phyloP scores from a whole-genome alignment of 2,329 filamentous ascomycete species.

The Curvularia lunata region DNA sequence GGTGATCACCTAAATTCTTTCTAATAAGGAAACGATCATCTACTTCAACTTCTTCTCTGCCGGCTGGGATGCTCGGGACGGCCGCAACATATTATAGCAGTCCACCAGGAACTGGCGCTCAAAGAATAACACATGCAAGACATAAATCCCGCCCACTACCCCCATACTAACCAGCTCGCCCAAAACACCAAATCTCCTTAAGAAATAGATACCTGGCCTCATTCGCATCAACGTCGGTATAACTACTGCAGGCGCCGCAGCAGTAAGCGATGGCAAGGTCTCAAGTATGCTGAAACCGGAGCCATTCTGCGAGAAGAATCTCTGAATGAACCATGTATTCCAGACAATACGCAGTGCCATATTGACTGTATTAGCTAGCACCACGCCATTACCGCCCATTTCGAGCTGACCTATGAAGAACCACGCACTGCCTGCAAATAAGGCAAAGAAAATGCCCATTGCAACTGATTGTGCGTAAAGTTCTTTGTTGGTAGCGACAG shows the following conservation, averaged over 20 bases:
- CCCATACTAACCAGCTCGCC: conserved; percentile 52
- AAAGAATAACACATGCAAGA: conserved; percentile 41
- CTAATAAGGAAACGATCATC: no score
- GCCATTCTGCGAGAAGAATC: conserved; percentile 36
- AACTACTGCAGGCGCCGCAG: conserved; percentile 48
- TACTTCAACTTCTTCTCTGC: neutral
- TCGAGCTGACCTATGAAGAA: conserved; percentile 72
- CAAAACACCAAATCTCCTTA: conserved; percentile 48
- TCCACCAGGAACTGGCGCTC: conserved; percentile 43
- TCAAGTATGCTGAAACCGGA: conserved; percentile 28
- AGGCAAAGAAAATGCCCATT: conserved; percentile 82
- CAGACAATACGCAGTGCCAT: conserved; percentile 85
- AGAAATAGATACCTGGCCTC: conserved; percentile 29
- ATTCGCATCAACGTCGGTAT: conserved; percentile 48
- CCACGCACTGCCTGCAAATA: conserved; percentile 77
- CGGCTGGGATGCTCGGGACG: conserved; percentile 7
- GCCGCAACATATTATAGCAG: conserved; percentile 45
- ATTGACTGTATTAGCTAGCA: conserved; percentile 87
- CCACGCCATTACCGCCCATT: conserved; percentile 79
- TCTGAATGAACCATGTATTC: conserved; percentile 74
- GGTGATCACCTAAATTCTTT: no score
- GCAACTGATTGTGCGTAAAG: conserved; percentile 78
- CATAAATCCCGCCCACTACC: conserved; percentile 46
- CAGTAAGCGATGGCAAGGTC: conserved; percentile 32
- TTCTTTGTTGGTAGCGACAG: conserved; percentile 76